Conservation (phyloP, 371 early-diverging fungal species). For the Mortierella sp. region DNA sequence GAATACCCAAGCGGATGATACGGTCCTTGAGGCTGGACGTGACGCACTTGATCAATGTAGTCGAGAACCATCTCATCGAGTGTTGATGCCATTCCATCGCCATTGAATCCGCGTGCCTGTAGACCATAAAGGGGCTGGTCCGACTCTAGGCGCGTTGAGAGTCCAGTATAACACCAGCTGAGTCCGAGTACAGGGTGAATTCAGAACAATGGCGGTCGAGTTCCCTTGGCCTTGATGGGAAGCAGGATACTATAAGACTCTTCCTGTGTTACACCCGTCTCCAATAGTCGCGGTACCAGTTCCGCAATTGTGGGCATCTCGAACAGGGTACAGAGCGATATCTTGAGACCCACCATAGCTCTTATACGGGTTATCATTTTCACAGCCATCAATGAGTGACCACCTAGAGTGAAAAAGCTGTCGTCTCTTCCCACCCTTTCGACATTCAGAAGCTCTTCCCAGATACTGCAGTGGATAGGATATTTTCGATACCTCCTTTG, state of each 20-base stretch:
- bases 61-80: slow-evolving; percentile 15
- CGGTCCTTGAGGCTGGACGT: slow-evolving; percentile 19
- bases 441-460: too few relatives aligned
- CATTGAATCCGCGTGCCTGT: slow-evolving; percentile 27
- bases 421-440: too few relatives aligned
- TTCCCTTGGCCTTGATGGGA: slow-evolving; percentile 7
- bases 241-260: slow-evolving; percentile 1
- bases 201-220: slow-evolving; percentile 15
- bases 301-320: slow-evolving; percentile 5
- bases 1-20: slow-evolving; percentile 16
- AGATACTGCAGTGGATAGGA: too few relatives aligned
- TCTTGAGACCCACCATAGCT: neutral
- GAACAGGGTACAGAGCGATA: neutral
- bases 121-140: slow-evolving; percentile 28
- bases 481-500: too few relatives aligned
- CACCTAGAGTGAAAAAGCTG: too few relatives aligned
- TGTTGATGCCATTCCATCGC: neutral
- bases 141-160: slow-evolving; percentile 1
- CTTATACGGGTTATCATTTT: neutral
- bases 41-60: slow-evolving; percentile 18
- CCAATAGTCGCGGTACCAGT: neutral
- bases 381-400: neutral
- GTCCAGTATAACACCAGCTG: slow-evolving; percentile 10
- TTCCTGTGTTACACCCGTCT: neutral
- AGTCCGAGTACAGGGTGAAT: slow-evolving; percentile 14